Base-by-base conservation (phyloP, 1,139 yeast species). In the Geotrichum histeridarum region DNA sequence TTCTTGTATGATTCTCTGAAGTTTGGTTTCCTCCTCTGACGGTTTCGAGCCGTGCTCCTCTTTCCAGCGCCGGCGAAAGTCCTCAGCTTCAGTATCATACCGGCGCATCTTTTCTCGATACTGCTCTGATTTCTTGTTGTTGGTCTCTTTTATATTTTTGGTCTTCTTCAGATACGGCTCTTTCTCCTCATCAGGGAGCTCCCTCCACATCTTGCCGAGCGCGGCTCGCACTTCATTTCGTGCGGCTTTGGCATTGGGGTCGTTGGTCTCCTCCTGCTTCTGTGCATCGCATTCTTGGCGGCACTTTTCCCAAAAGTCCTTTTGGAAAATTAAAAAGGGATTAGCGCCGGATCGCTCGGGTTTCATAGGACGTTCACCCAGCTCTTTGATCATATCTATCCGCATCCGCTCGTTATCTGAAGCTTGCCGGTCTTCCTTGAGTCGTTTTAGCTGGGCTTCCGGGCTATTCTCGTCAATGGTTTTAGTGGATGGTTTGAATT, bases 291-390 rank as follows among this genome's bases (percentile, higher is more conserved):
- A 68, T 48, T 69, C 69, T 42, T 62, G 61, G 22, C 74, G 67
- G 53, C 76, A 70, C 30, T 64, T 65, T 33, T 72, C 75, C 77
- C 77, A 73, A 57, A 71, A 72, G 48, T 71, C 74, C 55, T 73
- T 73, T 54, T 74, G 77, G 59, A 72, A 73, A 15, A 74, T 65
- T 48, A 74, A 58, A 53, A 73, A 74, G n/a, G 77, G 77, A 56
- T 73, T 73, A 7, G 76, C 73, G 6, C 71, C 70, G 2, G 64
- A 57, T 18, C 74, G 62, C 46, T 71, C 74, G 1, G 77, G 77
- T 52, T 69, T 69, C 32, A 64, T 63, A 1, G 77, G 77, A 36
- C 70, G 63, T 30, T 68, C 69, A 1, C 77, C 77, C 8, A 74
- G 61, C 54, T 68, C 72, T 46, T 61, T 64, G 50, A 62, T 64